Base-by-base conservation (phyloP, 768 basidiomycete genomes). In the Boletus insuetus region DNA sequence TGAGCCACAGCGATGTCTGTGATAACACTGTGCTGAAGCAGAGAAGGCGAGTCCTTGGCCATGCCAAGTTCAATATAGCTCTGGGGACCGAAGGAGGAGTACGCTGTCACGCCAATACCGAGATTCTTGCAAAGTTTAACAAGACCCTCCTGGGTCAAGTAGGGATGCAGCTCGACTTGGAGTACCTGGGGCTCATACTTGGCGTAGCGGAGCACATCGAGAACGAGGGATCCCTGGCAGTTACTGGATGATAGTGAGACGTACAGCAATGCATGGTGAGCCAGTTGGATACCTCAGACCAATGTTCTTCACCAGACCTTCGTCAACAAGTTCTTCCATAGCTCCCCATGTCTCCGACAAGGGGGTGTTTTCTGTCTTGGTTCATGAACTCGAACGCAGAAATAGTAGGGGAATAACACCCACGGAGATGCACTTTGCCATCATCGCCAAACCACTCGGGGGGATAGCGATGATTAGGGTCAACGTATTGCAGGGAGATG, bases 311-410 rank as follows among this genome's bases (percentile, higher is more conserved):
- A 76, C 82, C 39, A 86, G 68, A 9, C 86, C 85, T 41, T 79
- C 77, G 59, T 90, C 86, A 45, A 86, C 85, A 20, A 94, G 80
- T 56, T 79, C 76, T 71, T 96, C 94, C 84, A 96, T 82, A 16
- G 82, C 89, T 40, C 71, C 66, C 91, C 91, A 95, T 17, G 94
- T 95, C 75, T 91, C 87, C 62, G 85, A 83, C 68, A 90, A 80
- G 38, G 87, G 85, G 0, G 82, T 83, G 48, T 85, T 84, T 60
- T 82, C 81, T 85, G 58, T 42, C 43, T 43, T 6, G 50, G 24
- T 46, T 32, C 10, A 26, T 59, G n/a, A 58, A 46, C 24, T 32
- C 2, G 14, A 50, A 34, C 51, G 3, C 11, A 40, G 9, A 19
- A 43, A 40, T 14, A 31, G 34, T 6, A 11, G 39, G 12, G n/a